Evolutionary conservation across 148 eudicot genomes (phyloP).

Genomic region (Suaeda aralocaspica): DNA sequence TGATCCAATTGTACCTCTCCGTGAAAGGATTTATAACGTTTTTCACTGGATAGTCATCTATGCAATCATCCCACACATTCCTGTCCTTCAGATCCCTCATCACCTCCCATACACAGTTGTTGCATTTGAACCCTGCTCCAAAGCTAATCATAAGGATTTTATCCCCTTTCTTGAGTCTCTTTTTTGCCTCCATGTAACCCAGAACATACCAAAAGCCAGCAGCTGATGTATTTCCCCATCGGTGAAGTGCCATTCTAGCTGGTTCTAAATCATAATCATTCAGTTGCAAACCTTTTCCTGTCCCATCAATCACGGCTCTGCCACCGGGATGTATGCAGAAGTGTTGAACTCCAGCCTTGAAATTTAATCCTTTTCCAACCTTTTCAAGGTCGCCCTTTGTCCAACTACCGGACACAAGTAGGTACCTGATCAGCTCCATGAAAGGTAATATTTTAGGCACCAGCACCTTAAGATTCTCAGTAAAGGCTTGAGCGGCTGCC

Average conservation of each 20-base stretch:
- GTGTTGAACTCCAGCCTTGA: constrained; percentile 66
- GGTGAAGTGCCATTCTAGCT: constrained; percentile 73
- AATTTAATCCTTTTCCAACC: constrained; percentile 35
- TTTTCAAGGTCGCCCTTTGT: constrained; percentile 26
- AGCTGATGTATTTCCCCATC: constrained; percentile 88
- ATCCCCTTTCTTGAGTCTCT: constrained; percentile 80
- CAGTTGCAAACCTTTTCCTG: constrained; percentile 54
- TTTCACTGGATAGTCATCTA: constrained; percentile 50
- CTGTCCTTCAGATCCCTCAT: constrained; percentile 57
- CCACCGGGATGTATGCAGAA: constrained; percentile 91
- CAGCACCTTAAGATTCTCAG: constrained; percentile 40
- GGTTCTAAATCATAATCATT: constrained; percentile 67
- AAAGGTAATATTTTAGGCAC: constrained; percentile 56
- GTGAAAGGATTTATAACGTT: constrained; percentile 42
- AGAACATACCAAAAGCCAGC: constrained; percentile 82
- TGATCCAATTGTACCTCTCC: constrained; percentile 71
- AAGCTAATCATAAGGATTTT: constrained; percentile 71
- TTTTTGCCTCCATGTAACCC: constrained; percentile 93
- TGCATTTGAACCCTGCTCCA: constrained; percentile 90
- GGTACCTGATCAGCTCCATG: constrained; percentile 43
- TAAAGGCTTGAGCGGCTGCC: constrained; percentile 54
- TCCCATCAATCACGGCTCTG: constrained; percentile 68
- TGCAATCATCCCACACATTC: constrained; percentile 72
- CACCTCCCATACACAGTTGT: constrained; percentile 86
- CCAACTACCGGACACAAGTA: constrained; percentile 21